phyloP scores from a whole-genome alignment of 2,329 filamentous ascomycete species.

The Alternaria sp. region DNA sequence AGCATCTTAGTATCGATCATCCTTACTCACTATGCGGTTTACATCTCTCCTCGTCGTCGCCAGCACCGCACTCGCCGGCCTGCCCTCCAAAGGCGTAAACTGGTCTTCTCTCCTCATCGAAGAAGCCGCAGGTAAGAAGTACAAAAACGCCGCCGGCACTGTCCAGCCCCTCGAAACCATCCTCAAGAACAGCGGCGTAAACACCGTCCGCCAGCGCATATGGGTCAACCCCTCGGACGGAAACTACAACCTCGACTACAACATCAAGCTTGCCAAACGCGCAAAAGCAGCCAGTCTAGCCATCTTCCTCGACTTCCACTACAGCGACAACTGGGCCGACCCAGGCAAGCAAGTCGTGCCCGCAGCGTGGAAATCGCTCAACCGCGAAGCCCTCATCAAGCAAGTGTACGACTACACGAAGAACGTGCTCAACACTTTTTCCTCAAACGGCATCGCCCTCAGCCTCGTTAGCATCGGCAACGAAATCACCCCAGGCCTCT shows the following conservation, averaged over 20 bases:
- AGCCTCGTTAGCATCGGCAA: constrained; percentile 76
- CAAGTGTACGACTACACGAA: constrained; percentile 74
- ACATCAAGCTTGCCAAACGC: constrained; percentile 71
- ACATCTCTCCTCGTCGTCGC: constrained; percentile 32
- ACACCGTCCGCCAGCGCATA: constrained; percentile 73
- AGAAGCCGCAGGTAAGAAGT: constrained; percentile 67
- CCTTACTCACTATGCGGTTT: constrained; percentile 39
- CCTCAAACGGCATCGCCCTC: constrained; percentile 63
- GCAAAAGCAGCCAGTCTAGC: constrained; percentile 69
- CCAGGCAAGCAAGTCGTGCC: constrained; percentile 70
- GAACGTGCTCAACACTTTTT: constrained; percentile 68
- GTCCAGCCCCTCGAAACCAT: constrained; percentile 69
- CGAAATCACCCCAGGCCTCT: constrained; percentile 72
- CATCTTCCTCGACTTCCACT: constrained; percentile 71
- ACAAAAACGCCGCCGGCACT: constrained; percentile 65
- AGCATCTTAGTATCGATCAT: not conserved
- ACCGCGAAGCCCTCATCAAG: constrained; percentile 66
- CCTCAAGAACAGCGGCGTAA: constrained; percentile 68
- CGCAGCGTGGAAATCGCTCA: constrained; percentile 67
- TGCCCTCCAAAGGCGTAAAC: constrained; percentile 73
- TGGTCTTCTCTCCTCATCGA: constrained; percentile 73
- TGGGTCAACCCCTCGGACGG: constrained; percentile 72
- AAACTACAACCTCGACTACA: constrained; percentile 74
- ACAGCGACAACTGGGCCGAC: constrained; percentile 76
- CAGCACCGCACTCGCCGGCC: constrained; percentile 52